These are phyloP conservation scores for Citrullus amarus DNA, from an alignment of 306 rosid genomes.

Conservation along the genomic window DNA sequence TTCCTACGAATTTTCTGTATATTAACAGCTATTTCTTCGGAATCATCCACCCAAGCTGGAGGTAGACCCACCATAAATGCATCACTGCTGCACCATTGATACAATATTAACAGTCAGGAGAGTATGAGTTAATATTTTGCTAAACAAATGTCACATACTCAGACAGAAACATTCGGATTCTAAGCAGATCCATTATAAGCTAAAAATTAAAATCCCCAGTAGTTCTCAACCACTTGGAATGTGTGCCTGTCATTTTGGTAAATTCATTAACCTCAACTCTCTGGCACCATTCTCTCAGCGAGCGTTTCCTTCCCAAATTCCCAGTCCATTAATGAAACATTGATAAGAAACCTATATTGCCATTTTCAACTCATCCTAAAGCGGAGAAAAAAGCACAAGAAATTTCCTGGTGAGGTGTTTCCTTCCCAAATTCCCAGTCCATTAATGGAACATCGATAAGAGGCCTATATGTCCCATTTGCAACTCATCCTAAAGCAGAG, in stretches of 20 bases:
- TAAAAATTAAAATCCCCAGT: not conserved
- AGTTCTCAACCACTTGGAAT: not conserved
- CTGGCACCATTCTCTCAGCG: not conserved
- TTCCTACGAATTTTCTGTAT: constrained; percentile 43
- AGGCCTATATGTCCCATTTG: not conserved
- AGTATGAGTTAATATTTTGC: not conserved
- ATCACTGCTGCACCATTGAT: constrained; percentile 35
- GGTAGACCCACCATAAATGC: constrained; percentile 66
- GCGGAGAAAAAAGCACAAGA: not conserved
- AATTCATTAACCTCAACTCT: not conserved
- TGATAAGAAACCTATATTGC: not conserved
- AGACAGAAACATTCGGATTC: not conserved
- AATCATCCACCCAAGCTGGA: constrained; percentile 79
- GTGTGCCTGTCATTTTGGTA: not conserved
- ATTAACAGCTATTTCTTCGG: constrained; percentile 48
- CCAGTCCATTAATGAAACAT: not conserved
- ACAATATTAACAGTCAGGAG: constrained; percentile 5
- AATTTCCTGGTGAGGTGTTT: not conserved
- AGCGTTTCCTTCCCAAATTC: not conserved
- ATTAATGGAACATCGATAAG: not conserved
- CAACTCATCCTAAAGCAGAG: no score
- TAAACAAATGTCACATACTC: not conserved
- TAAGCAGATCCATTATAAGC: not conserved
- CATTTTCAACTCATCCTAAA: not conserved
- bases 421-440: not conserved